These are phyloP conservation scores for Lonicera japonica DNA, from an alignment of 129 eudicot species.

Conservation along the genomic window DNA sequence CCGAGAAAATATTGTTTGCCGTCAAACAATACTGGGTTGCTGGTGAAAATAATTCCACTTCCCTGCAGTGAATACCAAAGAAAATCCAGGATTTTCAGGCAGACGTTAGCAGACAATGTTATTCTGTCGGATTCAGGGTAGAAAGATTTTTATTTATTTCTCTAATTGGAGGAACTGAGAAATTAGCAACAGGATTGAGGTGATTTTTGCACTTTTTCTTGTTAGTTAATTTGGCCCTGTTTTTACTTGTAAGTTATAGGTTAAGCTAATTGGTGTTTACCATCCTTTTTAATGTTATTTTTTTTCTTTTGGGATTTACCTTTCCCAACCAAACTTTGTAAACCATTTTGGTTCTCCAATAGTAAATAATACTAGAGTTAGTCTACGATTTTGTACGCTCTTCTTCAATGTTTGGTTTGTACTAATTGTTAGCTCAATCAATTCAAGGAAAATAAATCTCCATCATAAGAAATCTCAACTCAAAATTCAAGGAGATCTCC, in stretches of 20 bases:
- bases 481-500: no score
- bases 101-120: constrained; percentile 5
- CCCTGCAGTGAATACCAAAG: constrained; percentile 16
- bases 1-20: constrained; percentile 62
- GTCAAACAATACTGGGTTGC: constrained; percentile 68
- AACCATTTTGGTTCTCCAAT: background rate
- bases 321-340: background rate
- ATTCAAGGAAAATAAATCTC: no score
- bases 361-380: no score
- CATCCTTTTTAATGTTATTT: background rate
- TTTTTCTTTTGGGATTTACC: background rate
- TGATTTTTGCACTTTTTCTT: background rate
- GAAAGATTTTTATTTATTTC: background rate
- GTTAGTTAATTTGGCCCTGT: background rate
- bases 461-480: no score
- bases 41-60: constrained; percentile 47
- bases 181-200: constrained; percentile 15
- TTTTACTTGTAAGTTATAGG: background rate
- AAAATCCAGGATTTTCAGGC: background rate
- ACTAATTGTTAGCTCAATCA: background rate
- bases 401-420: background rate
- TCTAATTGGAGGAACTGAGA: background rate
- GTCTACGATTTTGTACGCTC: background rate
- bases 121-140: background rate
- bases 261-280: constrained; percentile 2